Base-by-base conservation (phyloP, 371 early-diverging fungal species). In the Rhizopus microsporus region DNA sequence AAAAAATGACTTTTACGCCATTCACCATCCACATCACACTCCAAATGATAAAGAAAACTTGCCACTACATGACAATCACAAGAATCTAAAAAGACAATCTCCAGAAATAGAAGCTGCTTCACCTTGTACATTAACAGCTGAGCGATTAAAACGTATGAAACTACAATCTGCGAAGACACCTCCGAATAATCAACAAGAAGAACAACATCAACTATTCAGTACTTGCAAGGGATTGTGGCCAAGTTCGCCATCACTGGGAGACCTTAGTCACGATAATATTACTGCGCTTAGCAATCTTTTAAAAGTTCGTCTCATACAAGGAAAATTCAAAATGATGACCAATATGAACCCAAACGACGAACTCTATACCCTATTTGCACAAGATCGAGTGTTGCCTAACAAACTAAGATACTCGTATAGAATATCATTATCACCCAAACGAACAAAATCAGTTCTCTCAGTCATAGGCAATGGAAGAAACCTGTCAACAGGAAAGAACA, bases 251-350 rank as follows among this genome's bases (percentile, higher is more conserved):
- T 32, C 65, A 6, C 29, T 62, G 9, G 66, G 60, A 9, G 66
- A 69, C 3, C 34, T 59, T 16, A 60, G 60, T 13, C 63, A 69
- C 31, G 57, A 65, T 30, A 39, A 55, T n/a, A 60, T 69, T 15
- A 62, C 59, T 42, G 50, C 59, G 4, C 10, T 69, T 0, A 62
- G 66, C 34, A 43, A 69, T 15, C 37, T 69, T 12, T 23, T 69
- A 12, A 69, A 69, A 42, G 47, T 69, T 5, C 57, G 70, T 29
- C 57, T 69, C 3, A 43, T 54, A 3, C 70, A 69, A 47, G 70
- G 66, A 1, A 69, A 69, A 33, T 66, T 66, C 32, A 65, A 60
- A 51, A 50, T 69, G 58, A 59, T 69, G 63, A 60, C 59, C 6
- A 57, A 32, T 31, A 38, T 68, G 9, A 61, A 68, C 29, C 45